These are phyloP conservation scores for Colletotrichum brevisporum DNA, from an alignment of 2,329 filamentous ascomycete species.

Conservation along the genomic window DNA sequence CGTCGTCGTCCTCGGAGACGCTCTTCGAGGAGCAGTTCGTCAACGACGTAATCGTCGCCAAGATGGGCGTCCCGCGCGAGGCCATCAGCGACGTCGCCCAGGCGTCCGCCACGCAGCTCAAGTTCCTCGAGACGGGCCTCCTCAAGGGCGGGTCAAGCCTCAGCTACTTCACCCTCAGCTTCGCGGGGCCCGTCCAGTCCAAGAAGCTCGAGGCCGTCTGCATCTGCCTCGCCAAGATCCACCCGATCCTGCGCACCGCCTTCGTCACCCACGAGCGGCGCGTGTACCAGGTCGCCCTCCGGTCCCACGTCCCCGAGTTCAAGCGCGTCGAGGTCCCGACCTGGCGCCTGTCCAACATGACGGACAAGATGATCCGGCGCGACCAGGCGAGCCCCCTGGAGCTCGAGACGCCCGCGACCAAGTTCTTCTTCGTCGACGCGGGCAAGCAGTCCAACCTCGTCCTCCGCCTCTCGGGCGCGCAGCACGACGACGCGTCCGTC, in stretches of 20 bases:
- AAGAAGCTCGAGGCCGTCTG: conserved; percentile 63
- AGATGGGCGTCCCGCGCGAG: conserved; percentile 57
- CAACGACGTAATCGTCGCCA: conserved; percentile 57
- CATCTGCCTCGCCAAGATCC: conserved; percentile 57
- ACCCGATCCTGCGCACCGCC: conserved; percentile 68
- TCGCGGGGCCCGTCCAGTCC: conserved; percentile 58
- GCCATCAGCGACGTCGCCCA: conserved; percentile 64
- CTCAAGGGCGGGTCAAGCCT: conserved; percentile 60
- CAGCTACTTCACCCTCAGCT: conserved; percentile 63
- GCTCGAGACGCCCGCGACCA: conserved; percentile 61
- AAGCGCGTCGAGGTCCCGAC: conserved; percentile 56
- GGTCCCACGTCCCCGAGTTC: conserved; percentile 60
- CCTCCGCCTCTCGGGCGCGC: conserved; percentile 63
- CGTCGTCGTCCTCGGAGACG: conserved; percentile 21
- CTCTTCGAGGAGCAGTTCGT: conserved; percentile 53
- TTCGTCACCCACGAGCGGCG: conserved; percentile 63
- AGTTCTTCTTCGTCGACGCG: conserved; percentile 65
- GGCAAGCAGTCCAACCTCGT: conserved; percentile 63
- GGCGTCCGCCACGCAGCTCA: conserved; percentile 63
- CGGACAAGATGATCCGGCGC: conserved; percentile 58
- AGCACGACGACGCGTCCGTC: conserved; percentile 63
- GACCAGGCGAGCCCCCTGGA: conserved; percentile 57
- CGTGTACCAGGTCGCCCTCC: conserved; percentile 64
- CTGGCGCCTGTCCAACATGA: conserved; percentile 55
- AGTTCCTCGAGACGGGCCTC: conserved; percentile 63